Conservation (phyloP, 257 asterid species). For the Henckelia pumila region DNA sequence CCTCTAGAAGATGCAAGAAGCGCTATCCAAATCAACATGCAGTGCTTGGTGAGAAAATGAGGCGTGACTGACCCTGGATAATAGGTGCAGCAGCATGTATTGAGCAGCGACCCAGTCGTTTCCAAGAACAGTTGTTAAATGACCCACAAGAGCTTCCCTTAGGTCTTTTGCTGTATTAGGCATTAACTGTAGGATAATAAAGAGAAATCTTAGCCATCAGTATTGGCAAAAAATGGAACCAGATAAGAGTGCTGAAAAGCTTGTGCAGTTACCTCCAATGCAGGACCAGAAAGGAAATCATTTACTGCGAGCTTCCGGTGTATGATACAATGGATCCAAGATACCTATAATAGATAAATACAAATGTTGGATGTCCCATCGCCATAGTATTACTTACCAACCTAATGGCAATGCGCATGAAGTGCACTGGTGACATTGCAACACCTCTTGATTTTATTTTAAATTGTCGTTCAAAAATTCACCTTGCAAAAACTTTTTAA, state of each 20-base stretch:
- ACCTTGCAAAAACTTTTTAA: not conserved
- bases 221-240: constrained; percentile 9
- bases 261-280: constrained; percentile 50
- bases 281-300: constrained; percentile 57
- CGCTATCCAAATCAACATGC: not conserved
- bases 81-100: constrained; percentile 72
- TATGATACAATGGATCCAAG: constrained; percentile 77
- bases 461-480: not conserved
- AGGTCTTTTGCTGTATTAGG: constrained; percentile 48
- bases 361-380: not conserved
- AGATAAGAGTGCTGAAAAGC: not conserved
- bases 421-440: not conserved
- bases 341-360: constrained; percentile 39
- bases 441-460: not conserved
- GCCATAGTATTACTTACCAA: constrained; percentile 5
- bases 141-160: constrained; percentile 67
- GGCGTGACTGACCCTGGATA: constrained; percentile 56
- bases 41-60: not conserved
- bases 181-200: constrained; percentile 46
- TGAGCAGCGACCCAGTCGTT: constrained; percentile 83
- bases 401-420: constrained; percentile 5
- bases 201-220: constrained; percentile 2
- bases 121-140: constrained; percentile 76
- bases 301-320: constrained; percentile 61
- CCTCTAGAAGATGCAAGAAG: constrained; percentile 11